Evolutionary conservation across 257 asterid species (phyloP).

Genomic region (Sherardia arvensis): DNA sequence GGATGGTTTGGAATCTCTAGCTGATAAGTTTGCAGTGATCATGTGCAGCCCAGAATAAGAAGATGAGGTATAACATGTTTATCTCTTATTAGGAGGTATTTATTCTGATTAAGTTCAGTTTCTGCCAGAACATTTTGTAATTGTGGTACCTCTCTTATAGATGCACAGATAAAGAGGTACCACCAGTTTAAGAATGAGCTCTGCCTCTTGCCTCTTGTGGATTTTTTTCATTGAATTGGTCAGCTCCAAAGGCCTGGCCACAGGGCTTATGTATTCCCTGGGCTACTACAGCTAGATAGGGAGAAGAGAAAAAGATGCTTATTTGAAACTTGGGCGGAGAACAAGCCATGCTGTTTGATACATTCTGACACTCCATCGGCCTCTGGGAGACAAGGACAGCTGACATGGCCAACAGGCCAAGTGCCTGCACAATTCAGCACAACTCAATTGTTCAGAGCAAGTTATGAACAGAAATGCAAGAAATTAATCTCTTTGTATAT

Average conservation of each 20-base stretch:
- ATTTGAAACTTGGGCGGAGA: conserved; percentile 10
- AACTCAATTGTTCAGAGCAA: too few relatives aligned
- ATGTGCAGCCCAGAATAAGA: too few relatives aligned
- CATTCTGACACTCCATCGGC: not conserved
- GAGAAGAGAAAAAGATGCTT: not conserved
- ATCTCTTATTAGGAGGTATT: too few relatives aligned
- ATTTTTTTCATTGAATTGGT: not conserved
- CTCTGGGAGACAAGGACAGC: conserved; percentile 2
- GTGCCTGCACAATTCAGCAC: conserved; percentile 17
- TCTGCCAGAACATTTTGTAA: too few relatives aligned
- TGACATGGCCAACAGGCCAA: conserved; percentile 14
- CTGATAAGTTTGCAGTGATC: too few relatives aligned
- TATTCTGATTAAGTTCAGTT: too few relatives aligned
- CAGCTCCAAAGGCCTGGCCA: not conserved
- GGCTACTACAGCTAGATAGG: not conserved
- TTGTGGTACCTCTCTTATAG: not conserved
- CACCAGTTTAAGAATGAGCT: conserved; percentile 27
- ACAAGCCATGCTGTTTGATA: not conserved
- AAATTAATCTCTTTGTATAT: too few relatives aligned
- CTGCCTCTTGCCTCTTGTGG: conserved; percentile 20
- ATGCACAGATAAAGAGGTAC: conserved; percentile 16
- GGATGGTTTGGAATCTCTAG: too few relatives aligned
- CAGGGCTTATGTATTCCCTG: not conserved
- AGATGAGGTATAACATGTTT: too few relatives aligned
- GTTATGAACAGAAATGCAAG: too few relatives aligned